phyloP scores from a whole-genome alignment of 2,329 filamentous ascomycete genomes.

The Bimuria novae-zelandiae region DNA sequence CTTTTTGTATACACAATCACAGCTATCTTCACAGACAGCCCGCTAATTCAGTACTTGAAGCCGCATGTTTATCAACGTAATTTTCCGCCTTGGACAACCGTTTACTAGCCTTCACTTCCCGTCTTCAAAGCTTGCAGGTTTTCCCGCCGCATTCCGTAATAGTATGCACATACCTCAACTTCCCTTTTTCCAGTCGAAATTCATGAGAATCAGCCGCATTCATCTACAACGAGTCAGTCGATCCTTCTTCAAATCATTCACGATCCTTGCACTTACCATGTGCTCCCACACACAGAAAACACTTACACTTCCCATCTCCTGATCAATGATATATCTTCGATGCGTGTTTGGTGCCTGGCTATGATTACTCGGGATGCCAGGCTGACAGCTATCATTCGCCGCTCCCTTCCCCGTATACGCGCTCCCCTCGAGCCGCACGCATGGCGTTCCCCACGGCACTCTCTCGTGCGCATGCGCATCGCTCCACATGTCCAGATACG shows the following conservation, averaged over 20 bases:
- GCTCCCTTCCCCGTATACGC: constrained; percentile 26
- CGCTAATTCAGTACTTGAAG: neutral
- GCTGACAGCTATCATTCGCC: constrained; percentile 24
- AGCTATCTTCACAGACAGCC: neutral
- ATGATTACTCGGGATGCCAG: constrained; percentile 24
- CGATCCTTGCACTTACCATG: constrained; percentile 16
- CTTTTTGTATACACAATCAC: neutral
- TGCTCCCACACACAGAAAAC: constrained; percentile 30
- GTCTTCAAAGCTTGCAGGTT: constrained; percentile 23
- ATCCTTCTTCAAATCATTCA: neutral
- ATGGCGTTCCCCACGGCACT: constrained; percentile 30
- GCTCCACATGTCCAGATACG: constrained; percentile 29
- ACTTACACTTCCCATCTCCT: constrained; percentile 28
- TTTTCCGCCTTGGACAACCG: too few relatives aligned
- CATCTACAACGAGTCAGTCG: constrained; percentile 14
- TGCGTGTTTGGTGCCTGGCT: constrained; percentile 17
- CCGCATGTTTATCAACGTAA: neutral
- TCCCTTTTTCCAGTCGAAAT: constrained; percentile 27
- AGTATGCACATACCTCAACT: constrained; percentile 39
- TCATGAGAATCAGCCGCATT: constrained; percentile 30
- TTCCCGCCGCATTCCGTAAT: constrained; percentile 31
- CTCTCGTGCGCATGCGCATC: constrained; percentile 17
- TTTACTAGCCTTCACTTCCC: too few relatives aligned
- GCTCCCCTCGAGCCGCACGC: constrained; percentile 22
- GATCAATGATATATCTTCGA: constrained; percentile 28